A percentile compares a stretch with the other conserved stretches of the same genome.
These are phyloP conservation scores for Sugiyamaella castrensis DNA, from an alignment of 1,139 yeast genomes.

Conservation along the genomic window DNA sequence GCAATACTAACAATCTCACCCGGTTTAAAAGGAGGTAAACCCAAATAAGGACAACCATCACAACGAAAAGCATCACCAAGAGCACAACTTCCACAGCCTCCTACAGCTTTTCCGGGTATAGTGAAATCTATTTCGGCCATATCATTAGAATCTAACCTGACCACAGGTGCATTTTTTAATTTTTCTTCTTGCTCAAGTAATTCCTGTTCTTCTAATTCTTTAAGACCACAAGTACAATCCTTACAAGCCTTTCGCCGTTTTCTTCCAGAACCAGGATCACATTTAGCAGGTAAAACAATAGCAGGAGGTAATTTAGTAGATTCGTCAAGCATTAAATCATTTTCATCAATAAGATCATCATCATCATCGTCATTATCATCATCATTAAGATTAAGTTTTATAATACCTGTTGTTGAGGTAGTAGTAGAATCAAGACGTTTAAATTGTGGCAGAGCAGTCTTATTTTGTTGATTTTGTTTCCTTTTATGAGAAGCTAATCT, in stretches of 20 bases:
- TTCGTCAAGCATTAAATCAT: conserved; percentile 46
- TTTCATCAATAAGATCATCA: conserved; percentile 45
- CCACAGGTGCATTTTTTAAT: conserved; percentile 31
- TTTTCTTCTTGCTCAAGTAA: conserved; percentile 30
- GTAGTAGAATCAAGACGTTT: conserved; percentile 19
- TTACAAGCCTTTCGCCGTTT: conserved; percentile 71
- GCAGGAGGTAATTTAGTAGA: conserved; percentile 39
- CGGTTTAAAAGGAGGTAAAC: conserved; percentile 96
- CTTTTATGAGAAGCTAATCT: conserved; percentile 14
- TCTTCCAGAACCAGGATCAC: conserved; percentile 47
- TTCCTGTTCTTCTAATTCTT: conserved; percentile 56
- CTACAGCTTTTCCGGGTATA: conserved; percentile 78
- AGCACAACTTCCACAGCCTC: conserved; percentile 96
- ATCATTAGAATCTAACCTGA: conserved; percentile 63
- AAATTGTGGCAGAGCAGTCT: conserved; percentile 21
- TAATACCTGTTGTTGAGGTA: background rate
- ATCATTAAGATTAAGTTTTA: conserved; percentile 43
- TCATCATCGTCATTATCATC: conserved; percentile 46
- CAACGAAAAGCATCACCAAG: conserved; percentile 98
- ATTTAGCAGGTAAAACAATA: conserved; percentile 42
- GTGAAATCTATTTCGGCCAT: conserved; percentile 87
- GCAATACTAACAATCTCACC: conserved; percentile 60
- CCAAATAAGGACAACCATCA: conserved; percentile 95
- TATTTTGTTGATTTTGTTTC: conserved; percentile 7
- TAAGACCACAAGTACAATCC: conserved; percentile 96